Evolutionary conservation across 2,329 filamentous ascomycete genomes (phyloP).

Genomic region (Macrophomina tecta): DNA sequence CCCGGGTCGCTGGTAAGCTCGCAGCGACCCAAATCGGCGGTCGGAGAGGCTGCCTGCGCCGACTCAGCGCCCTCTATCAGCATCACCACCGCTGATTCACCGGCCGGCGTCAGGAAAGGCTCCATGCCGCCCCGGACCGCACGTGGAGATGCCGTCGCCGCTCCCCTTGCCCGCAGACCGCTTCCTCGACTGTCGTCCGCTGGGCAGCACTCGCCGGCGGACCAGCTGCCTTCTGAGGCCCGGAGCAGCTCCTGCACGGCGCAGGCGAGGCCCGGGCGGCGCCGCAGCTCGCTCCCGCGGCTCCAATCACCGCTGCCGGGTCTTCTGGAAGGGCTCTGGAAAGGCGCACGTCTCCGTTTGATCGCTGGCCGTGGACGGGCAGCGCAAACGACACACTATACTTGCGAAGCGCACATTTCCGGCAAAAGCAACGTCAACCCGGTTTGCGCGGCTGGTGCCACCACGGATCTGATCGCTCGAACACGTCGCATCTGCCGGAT

Average conservation of each 20-base stretch:
- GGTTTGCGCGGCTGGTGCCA: constrained; percentile 24
- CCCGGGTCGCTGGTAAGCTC: constrained; percentile 41
- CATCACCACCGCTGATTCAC: constrained; percentile 25
- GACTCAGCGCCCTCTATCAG: constrained; percentile 34
- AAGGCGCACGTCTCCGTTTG: constrained; percentile 34
- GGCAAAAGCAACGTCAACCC: constrained; percentile 26
- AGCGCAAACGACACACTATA: constrained; percentile 21
- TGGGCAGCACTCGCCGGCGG: constrained; percentile 15
- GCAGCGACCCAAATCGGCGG: constrained; percentile 28
- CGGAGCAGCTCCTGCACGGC: constrained; percentile 15
- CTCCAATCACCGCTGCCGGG: constrained; percentile 19
- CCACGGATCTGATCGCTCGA: constrained; percentile 26
- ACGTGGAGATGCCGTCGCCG: constrained; percentile 15
- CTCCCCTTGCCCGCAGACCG: not conserved
- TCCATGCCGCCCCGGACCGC: constrained; percentile 22
- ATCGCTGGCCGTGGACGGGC: constrained; percentile 30
- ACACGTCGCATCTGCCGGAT: constrained; percentile 27
- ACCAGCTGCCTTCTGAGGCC: constrained; percentile 10
- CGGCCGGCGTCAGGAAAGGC: constrained; percentile 20
- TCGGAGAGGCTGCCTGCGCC: constrained; percentile 30
- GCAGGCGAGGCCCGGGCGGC: constrained; percentile 10
- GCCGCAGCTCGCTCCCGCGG: constrained; percentile 9
- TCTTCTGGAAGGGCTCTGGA: constrained; percentile 40
- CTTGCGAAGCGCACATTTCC: constrained; percentile 19
- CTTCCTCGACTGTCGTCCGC: not conserved